Base-by-base conservation (phyloP, 2,329 filamentous ascomycete species). In the Neurospora crassa region DNA sequence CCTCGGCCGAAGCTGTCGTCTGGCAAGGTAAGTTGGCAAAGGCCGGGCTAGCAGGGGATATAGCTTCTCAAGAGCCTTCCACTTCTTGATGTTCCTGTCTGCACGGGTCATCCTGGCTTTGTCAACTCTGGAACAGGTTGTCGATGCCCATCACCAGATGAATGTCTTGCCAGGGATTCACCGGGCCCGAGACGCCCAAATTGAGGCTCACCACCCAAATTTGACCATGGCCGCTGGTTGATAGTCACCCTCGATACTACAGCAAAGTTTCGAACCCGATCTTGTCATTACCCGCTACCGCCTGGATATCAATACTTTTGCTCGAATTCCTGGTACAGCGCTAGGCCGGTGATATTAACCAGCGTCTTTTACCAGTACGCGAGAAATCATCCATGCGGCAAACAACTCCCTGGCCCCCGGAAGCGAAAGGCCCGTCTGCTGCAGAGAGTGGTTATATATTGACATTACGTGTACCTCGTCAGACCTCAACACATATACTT, bases 391-490 rank as follows among this genome's bases (percentile, higher is more conserved):
- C 73, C 74, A 75, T 74, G 71, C 72, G 69, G 68, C 75, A 73
- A 69, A 73, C 70, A 74, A 72, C 70, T 71, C 71, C 74, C 75
- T 72, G 73, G 73, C 71, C 71, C 72, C 72, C 73, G 73, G 75
- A 73, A 74, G 73, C 70, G 71, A 70, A 72, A 45, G 70, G 63
- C 68, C 75, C 70, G 70, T 69, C 69, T 69, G 70, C 68, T 71
- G 67, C 70, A 71, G 69, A 43, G 73, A 75, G 75, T 71, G 53
- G 69, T 72, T 40, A 74, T 76, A 77, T 69, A 77, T 77, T 77
- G 74, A 71, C 72, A 72, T 77, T 77, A 77, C 76, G 76, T 74
- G 76, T 76, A 75, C 71, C 68, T 68, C 70, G 67, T 73, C 71
- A 72, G 42, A 67, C 59, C 69, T 53, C 41, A 43, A 43, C 70